Base-by-base conservation (phyloP, 2,329 filamentous ascomycete species). In the Trichoderma simmonsii region DNA sequence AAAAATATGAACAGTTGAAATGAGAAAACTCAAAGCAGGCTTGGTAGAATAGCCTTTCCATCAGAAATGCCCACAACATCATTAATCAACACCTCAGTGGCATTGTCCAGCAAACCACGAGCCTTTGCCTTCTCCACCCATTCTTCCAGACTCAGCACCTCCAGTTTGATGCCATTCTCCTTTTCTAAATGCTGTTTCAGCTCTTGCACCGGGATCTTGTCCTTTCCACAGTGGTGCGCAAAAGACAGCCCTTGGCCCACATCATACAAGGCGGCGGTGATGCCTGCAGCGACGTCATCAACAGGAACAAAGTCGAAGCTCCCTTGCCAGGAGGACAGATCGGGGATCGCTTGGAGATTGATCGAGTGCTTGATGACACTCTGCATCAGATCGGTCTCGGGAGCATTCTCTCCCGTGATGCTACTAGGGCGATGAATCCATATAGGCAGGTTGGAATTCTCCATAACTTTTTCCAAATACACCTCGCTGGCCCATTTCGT, bases 401-500 rank as follows among this genome's bases (percentile, higher is more conserved):
- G 75, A 7, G 75, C 75, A 11, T 71, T 64, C 39, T 75, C 72
- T n/a, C 75, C 72, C 26, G 75, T 71, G 24, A 76, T 32, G 9
- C 73, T 74, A 39, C 75, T 75, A 24, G 74, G 78, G 14, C 79
- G 76, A 66, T 81, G 78, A 6, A 81, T 76, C 6, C 66, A 65
- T 4, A 80, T 76, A 1, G 76, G 77, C 7, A 78, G 57, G 9
- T 73, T 74, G n/a, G 73, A 71, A 2, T 63, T 43, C 21, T 48
- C 70, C 15, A 56, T 63, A 1, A 74, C 71, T 3, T 77, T 77
- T 71, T 80, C 78, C 2, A 82, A 75, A 56, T 77, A 76, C 4
- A 72, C 64, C 68, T 82, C 80, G 48, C 76, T 76, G 1, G 75
- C 79, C 81, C 81, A 81, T 69, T 81, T 81, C 1, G 77, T 75